These are phyloP conservation scores for Aspergillus sparsus DNA, from an alignment of 495 filamentous ascomycete genomes.

Conservation along the genomic window DNA sequence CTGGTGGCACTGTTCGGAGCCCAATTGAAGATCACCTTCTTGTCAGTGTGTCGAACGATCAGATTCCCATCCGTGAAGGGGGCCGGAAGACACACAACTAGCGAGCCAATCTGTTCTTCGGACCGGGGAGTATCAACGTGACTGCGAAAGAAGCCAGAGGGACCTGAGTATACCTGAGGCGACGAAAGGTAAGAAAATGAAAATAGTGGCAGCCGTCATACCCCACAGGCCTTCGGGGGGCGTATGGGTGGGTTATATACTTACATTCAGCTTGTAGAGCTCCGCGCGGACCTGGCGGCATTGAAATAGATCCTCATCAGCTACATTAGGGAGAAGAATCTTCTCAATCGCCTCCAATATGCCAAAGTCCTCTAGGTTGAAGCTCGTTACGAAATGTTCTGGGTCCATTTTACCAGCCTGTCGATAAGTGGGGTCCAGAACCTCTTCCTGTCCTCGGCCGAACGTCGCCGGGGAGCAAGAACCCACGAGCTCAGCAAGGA, in stretches of 20 bases:
- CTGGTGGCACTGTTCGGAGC: slow-evolving; percentile 14
- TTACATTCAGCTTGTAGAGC: slow-evolving; percentile 60
- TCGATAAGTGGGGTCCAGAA: slow-evolving; percentile 51
- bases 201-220: no score
- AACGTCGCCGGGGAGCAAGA: slow-evolving; percentile 44
- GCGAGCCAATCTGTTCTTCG: slow-evolving; percentile 50
- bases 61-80: slow-evolving; percentile 38
- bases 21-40: slow-evolving; percentile 47
- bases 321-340: slow-evolving; percentile 44
- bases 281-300: slow-evolving; percentile 39
- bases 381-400: slow-evolving; percentile 44
- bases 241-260: neutral
- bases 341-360: slow-evolving; percentile 53
- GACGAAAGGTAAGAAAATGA: slow-evolving; percentile 10
- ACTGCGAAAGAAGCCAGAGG: slow-evolving; percentile 50
- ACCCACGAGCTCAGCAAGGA: no score
- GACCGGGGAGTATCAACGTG: slow-evolving; percentile 59
- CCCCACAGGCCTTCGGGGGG: neutral
- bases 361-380: slow-evolving; percentile 52
- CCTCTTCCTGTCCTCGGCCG: slow-evolving; percentile 43
- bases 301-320: slow-evolving; percentile 3
- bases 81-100: slow-evolving; percentile 55
- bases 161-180: slow-evolving; percentile 47
- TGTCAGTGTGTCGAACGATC: slow-evolving; percentile 26
- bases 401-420: slow-evolving; percentile 52